Base-by-base conservation (phyloP, 306 rosid genomes). In the Ormosia emarginata region DNA sequence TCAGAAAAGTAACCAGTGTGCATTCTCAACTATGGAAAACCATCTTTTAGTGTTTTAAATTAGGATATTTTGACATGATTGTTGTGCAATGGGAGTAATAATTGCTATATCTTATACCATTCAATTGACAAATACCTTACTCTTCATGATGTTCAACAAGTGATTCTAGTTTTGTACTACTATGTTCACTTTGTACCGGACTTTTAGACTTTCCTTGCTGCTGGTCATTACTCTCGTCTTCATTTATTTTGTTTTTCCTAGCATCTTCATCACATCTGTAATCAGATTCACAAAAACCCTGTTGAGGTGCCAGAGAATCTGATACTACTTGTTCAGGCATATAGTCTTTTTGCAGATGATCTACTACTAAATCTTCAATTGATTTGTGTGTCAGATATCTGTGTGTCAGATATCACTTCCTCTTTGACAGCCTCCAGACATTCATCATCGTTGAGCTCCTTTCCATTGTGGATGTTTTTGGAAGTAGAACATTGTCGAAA, bases 1-100 rank as follows among this genome's bases (percentile, higher is more conserved):
- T 80, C 93, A 91, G 89, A 91, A 91, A 85, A 91, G 89, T 85
- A 37, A 87, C 7, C 96, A 91, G 90, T 89, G 88, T 9, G 96
- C 89, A 75, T 91, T 66, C 87, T 91, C 12, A 4, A 89, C 96
- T 17, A 86, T 91, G 0, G 96, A 91, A 82, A 89, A 85, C n/a
- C 77, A 75, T 32, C 37, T 55, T 56, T 56, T 17, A 67, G 53
- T 10, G 50, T 63, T 74, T 66, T 37, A 65, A 50, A 74, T 11
- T 64, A 17, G 40, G 55, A 64, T 44, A 55, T 33, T 59, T 44
- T 55, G 9, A n/a, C 40, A 30, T 29, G 7, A 44, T 53, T 74
- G 18, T 43, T 52, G 43, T 74, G 71, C 72, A 44, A 79, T 58
- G 59, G 71, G 49, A 49, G 75, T 37, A 32, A 75, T 47, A 82